Base-by-base conservation (phyloP, 2,329 filamentous ascomycete genomes). In the Bipolaris cookei region DNA sequence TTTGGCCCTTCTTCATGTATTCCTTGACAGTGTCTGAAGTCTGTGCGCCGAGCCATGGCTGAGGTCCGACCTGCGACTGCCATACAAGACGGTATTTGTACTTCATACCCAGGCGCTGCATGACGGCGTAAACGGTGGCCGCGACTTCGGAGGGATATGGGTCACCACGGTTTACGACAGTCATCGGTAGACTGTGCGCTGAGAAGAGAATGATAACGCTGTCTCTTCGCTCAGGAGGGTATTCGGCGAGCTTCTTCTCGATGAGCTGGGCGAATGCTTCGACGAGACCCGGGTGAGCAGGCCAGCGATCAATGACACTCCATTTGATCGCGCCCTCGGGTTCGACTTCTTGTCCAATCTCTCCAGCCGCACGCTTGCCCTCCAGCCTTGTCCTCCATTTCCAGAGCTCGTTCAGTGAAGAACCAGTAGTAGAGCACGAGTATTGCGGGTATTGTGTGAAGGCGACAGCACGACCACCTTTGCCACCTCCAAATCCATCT, bases 391-490 rank as follows among this genome's bases (percentile, higher is more conserved):
- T 90, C 62, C 93, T 86, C 92, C 93, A 97, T 79, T 96, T 97
- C 95, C 95, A 99, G 34, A 99, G 80, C 79, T 99, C 95, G 71
- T 99, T 99, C 55, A 99, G 80, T 61, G 92, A 97, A 77, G 92
- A 97, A 20, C 95, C 95, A 0, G 95, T 99, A 1, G 95, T 99
- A 18, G 92, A 97, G 80, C 96, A 99, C 18, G 92, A 97, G 78
- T 99, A 99, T 76, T 99, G 95, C 2, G 95, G 95, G 70, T 99
- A 99, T 78, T 99, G 95, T 25, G 94, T 97, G 73, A 99, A 99
- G 1, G 95, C 95, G 4, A 99, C 92, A 1, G 96, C 95, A 56
- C 95, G 86, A 3, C 94, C 94, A n/a, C 93, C 93, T 59, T 87
- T 91, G 4, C 94, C 93, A 51, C 88, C 86, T 10, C 93, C 94